These are phyloP conservation scores for Gymnopilus junonius DNA, from an alignment of 768 basidiomycete genomes.

Conservation along the genomic window DNA sequence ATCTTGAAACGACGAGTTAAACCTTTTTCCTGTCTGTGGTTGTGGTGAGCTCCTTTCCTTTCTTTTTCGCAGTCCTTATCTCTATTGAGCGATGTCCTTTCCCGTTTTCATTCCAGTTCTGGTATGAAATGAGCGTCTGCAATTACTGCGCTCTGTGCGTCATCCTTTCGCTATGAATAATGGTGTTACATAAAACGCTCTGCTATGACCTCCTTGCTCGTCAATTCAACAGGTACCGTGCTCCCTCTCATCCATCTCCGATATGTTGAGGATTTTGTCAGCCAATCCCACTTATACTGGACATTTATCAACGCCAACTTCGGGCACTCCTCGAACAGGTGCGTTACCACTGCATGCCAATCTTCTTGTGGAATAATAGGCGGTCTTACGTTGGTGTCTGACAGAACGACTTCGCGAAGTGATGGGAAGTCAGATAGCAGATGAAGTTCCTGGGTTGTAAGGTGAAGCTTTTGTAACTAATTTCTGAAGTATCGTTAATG, in stretches of 20 bases:
- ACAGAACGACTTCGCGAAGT: not conserved
- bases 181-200: too few relatives aligned
- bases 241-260: not conserved
- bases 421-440: not conserved
- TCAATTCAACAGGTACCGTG: too few relatives aligned
- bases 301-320: not conserved
- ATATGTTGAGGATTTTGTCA: not conserved
- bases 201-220: too few relatives aligned
- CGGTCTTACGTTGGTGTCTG: not conserved
- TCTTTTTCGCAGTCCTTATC: too few relatives aligned
- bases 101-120: too few relatives aligned
- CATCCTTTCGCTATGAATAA: too few relatives aligned
- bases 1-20: too few relatives aligned
- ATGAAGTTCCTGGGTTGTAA: not conserved
- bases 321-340: not conserved
- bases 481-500: not conserved
- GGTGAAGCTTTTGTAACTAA: not conserved
- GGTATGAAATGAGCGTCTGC: too few relatives aligned
- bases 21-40: too few relatives aligned
- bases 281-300: not conserved
- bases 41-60: too few relatives aligned
- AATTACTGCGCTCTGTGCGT: too few relatives aligned
- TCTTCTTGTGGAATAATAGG: not conserved
- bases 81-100: too few relatives aligned
- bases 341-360: not conserved